Conservation (phyloP, 345 rosid species). For the Aquilaria malaccensis region DNA sequence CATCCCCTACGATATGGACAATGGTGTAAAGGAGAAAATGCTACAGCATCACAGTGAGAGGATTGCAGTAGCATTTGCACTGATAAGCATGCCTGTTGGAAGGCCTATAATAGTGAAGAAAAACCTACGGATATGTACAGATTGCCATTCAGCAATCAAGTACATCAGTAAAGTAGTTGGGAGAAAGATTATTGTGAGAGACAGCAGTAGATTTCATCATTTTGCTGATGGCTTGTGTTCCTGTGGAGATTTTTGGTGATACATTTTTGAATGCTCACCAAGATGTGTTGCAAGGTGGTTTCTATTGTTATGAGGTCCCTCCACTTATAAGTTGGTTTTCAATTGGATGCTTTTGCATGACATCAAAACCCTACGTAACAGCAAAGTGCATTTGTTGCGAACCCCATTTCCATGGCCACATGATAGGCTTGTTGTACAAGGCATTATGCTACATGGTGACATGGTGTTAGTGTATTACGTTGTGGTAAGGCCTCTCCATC, state of each 20-base stretch:
- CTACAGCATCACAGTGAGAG: conserved; percentile 32
- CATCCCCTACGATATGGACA: conserved; percentile 25
- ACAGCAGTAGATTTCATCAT: conserved; percentile 32
- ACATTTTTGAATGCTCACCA: not conserved
- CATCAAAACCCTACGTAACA: too few species aligned
- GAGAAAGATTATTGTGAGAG: conserved; percentile 27
- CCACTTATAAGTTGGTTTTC: too few species aligned
- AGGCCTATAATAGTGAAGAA: conserved; percentile 32
- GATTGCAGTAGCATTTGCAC: conserved; percentile 32
- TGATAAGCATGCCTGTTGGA: conserved; percentile 23
- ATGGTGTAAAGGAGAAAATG: conserved; percentile 25
- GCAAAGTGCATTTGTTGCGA: too few species aligned
- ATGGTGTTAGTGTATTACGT: too few species aligned
- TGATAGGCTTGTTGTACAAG: too few species aligned
- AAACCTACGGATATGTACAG: conserved; percentile 28
- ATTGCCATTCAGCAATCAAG: conserved; percentile 31
- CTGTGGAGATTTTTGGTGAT: conserved; percentile 33
- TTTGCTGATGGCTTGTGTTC: conserved; percentile 28
- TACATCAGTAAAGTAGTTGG: conserved; percentile 19
- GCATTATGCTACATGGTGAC: too few species aligned
- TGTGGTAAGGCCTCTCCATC: too few species aligned
- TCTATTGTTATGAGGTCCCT: too few species aligned
- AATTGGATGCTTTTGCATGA: too few species aligned
- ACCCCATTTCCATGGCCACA: too few species aligned
- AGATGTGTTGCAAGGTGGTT: too few species aligned